Evolutionary conservation across 352 stramenopile genomes (phyloP).

Genomic region (Saprolegnia diclina): DNA sequence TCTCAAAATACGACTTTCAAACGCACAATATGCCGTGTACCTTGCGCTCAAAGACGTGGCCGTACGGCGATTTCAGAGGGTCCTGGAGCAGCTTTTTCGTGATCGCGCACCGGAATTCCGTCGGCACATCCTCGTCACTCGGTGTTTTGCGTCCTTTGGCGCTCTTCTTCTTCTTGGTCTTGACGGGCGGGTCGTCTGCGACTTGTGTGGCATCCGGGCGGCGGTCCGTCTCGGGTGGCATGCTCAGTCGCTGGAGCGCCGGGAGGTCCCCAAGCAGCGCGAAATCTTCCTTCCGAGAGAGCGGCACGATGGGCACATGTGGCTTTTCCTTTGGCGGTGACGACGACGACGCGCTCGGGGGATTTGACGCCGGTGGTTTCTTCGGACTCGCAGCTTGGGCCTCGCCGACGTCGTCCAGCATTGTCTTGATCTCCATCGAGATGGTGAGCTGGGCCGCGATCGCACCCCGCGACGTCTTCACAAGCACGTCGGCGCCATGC

Average conservation of each 20-base stretch:
- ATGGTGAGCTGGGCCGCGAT: conserved; percentile 70
- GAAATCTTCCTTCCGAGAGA: conserved; percentile 80
- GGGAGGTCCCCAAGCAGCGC: conserved; percentile 68
- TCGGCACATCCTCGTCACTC: conserved; percentile 35
- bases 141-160: conserved; percentile 33
- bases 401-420: conserved; percentile 65
- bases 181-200: conserved; percentile 1
- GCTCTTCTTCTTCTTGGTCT: conserved; percentile 41
- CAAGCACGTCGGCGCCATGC: conserved; percentile 62
- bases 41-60: conserved; percentile 65
- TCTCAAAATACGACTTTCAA: background rate
- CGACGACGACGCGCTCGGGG: conserved; percentile 25
- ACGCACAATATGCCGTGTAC: background rate
- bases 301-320: conserved; percentile 20
- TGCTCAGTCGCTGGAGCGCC: conserved; percentile 35
- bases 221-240: conserved; percentile 44
- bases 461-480: conserved; percentile 60
- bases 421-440: conserved; percentile 65
- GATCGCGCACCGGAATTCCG: conserved; percentile 68
- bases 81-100: conserved; percentile 66
- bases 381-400: conserved; percentile 27
- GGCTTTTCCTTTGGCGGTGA: conserved; percentile 17
- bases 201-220: conserved; percentile 26
- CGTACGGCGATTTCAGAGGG: conserved; percentile 61
- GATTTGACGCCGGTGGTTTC: background rate